Base-by-base conservation (phyloP, 257 asterid species). In the Catharanthus roseus region DNA sequence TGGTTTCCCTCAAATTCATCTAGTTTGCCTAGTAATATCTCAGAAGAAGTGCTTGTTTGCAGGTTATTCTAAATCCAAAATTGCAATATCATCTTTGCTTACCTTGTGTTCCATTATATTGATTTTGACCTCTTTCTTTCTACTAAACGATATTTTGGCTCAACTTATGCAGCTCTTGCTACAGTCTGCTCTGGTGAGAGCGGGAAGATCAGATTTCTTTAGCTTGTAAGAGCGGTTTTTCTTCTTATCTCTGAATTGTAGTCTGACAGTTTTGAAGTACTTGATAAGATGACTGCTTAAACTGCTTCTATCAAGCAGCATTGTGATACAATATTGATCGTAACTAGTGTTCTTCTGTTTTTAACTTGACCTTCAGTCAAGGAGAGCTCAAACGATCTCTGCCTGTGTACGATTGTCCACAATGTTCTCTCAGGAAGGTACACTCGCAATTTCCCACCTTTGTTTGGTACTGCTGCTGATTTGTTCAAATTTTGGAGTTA, bases 341-440 rank as follows among this genome's bases (percentile, higher is more conserved):
- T 51, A 41, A 36, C 65, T 1, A 15, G 21, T 26, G 4, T 33
- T 57, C 56, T 64, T 15, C 18, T 23, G 11, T 63, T 58, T 42
- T 68, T 68, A 19, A 47, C 68, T 69, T 57, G 28, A 16, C 71
- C 71, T 70, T 47, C 86, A 88, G 95, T 54, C 80, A 63, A 72
- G 77, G 80, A 71, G 85, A 83, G 78, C 78, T 49, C 45, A 83
- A 76, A 62, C 70, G 67, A 53, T 45, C 61, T 72, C 69, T 55
- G 57, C 82, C 80, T 31, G 73, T 75, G 23, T 71, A 85, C 72
- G 91, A 86, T 79, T 88, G 92, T 69, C 85, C 86, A 18, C 83
- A 51, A 49, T 82, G 91, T 78, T 57, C 74, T 57, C 63, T 75
- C 63, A 81, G 74, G 75, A 74, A 82, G 93, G 96, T 85, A 70